These are phyloP conservation scores for Fusarium piperis DNA, from an alignment of 2,329 filamentous ascomycete species.

Conservation along the genomic window DNA sequence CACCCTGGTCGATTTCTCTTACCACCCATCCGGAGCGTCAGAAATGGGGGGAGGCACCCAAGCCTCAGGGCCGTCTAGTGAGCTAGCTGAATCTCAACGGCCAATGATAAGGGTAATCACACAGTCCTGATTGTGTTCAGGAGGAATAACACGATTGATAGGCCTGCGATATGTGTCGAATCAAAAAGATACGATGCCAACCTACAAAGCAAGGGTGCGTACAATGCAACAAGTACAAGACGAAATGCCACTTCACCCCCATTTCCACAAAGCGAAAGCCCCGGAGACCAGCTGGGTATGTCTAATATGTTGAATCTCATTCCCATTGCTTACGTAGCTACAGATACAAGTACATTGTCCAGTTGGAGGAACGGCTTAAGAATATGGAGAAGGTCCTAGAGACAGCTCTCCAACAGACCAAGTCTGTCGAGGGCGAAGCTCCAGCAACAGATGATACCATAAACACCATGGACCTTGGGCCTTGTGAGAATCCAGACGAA, in stretches of 20 bases:
- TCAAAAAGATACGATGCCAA: slow-evolving; percentile 46
- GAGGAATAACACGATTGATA: not conserved
- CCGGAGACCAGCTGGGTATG: slow-evolving; percentile 36
- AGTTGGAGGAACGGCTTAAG: slow-evolving; percentile 30
- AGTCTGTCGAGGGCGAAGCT: not conserved
- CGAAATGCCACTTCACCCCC: slow-evolving; percentile 43
- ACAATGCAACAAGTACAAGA: slow-evolving; percentile 40
- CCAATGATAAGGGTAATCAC: not conserved
- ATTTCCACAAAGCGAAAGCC: slow-evolving; percentile 36
- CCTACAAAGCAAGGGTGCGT: slow-evolving; percentile 35
- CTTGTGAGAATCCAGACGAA: not conserved
- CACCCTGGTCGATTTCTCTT: not conserved
- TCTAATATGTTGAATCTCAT: not conserved
- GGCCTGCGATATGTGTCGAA: slow-evolving; percentile 44
- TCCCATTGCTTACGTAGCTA: fast-evolving
- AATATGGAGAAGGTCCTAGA: slow-evolving; percentile 18
- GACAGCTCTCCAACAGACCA: not conserved
- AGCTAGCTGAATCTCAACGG: not conserved
- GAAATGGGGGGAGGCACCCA: not conserved
- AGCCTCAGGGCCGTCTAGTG: not conserved
- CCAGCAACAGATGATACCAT: not conserved
- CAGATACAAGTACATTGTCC: slow-evolving; percentile 30
- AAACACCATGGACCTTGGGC: not conserved
- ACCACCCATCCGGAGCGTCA: not conserved
- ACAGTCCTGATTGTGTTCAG: too few species aligned